phyloP scores from a whole-genome alignment of 192 early-diverging fungal genomes.

The Cladochytrium replicatum region DNA sequence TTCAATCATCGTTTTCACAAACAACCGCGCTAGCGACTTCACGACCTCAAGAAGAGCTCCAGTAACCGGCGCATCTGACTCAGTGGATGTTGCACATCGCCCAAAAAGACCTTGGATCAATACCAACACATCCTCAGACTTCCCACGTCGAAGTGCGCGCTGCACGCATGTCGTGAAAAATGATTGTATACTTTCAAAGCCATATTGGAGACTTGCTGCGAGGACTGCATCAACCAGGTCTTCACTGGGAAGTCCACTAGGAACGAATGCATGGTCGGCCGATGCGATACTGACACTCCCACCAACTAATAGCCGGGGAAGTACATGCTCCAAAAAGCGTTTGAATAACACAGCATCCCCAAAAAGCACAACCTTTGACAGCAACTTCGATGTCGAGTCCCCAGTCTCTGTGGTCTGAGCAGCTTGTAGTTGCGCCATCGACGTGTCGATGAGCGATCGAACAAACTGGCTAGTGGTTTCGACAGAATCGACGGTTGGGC shows the following conservation, averaged over 20 bases:
- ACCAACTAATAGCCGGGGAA: not conserved
- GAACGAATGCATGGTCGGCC: not conserved
- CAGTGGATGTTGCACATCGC: not conserved
- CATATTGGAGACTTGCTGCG: not conserved
- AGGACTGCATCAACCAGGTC: not conserved
- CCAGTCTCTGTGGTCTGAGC: not conserved
- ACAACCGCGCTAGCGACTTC: not conserved
- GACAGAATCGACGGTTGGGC: not conserved
- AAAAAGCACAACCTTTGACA: not conserved
- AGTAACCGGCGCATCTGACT: too few relatives aligned
- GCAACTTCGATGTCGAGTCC: not conserved
- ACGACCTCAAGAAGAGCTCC: not conserved
- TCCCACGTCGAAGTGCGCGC: not conserved
- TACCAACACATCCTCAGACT: not conserved
- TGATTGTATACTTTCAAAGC: not conserved
- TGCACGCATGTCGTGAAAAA: not conserved
- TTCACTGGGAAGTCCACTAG: not conserved
- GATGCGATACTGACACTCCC: not conserved
- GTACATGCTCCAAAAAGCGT: not conserved
- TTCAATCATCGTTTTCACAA: not conserved
- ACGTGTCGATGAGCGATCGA: not conserved
- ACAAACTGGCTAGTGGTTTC: not conserved
- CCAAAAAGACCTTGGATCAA: not conserved
- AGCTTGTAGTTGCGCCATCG: not conserved
- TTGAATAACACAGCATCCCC: not conserved